phyloP scores from a whole-genome alignment of 2,329 filamentous ascomycete species.

The Xylaria hypoxylon region DNA sequence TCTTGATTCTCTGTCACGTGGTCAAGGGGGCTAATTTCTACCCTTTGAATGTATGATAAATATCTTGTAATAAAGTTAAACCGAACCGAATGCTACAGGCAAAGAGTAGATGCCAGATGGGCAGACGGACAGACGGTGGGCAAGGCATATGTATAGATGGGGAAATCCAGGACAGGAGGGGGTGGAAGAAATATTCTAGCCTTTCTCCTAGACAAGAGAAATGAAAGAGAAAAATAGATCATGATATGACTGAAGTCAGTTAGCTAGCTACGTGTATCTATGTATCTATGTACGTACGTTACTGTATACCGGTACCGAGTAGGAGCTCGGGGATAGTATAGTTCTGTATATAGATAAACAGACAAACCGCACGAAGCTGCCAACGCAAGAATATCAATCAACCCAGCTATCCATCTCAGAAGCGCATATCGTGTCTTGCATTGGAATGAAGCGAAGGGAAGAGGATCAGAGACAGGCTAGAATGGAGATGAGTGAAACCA shows the following conservation, averaged over 20 bases:
- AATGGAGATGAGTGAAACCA: too few relatives aligned
- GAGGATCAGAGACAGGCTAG: neutral
- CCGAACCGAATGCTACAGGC: neutral
- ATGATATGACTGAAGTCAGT: neutral
- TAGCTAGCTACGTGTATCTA: neutral
- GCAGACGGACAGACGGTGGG: neutral
- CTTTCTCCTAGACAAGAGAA: neutral
- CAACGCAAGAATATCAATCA: neutral
- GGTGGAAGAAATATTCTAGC: neutral
- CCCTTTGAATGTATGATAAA: conserved; percentile 18
- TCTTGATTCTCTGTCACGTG: neutral
- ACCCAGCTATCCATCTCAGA: neutral
- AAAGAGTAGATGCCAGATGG: conserved; percentile 9
- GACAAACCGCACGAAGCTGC: neutral
- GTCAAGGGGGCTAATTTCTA: neutral
- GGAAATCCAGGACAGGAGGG: neutral
- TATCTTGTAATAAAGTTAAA: conserved; percentile 15
- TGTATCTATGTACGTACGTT: neutral
- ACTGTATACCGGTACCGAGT: neutral
- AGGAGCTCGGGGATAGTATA: neutral
- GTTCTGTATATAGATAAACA: neutral
- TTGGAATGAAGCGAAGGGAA: neutral
- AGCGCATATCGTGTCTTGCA: neutral
- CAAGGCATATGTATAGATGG: neutral
- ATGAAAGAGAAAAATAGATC: neutral